Percentiles rank a stretch among this genome's conserved stretches.
These are phyloP conservation scores for Pichia sp. DNA, from an alignment of 1,139 yeast genomes.

Conservation along the genomic window DNA sequence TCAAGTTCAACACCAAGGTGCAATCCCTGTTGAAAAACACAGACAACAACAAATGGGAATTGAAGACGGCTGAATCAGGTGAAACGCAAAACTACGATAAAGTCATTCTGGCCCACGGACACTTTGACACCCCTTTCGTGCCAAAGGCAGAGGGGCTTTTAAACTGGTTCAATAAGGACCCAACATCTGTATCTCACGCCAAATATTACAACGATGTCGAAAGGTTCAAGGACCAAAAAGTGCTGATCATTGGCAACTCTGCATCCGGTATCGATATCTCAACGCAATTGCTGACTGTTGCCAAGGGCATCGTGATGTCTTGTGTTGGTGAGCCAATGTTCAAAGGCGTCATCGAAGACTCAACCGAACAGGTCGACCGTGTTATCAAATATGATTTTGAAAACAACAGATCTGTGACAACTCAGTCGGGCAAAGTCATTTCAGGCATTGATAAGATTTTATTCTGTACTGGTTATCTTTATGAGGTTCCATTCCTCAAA, in stretches of 20 bases:
- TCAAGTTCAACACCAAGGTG: constrained; percentile 31
- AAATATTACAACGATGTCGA: constrained; percentile 38
- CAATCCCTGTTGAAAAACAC: constrained; percentile 26
- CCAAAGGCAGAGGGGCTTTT: constrained; percentile 42
- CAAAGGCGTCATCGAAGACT: constrained; percentile 32
- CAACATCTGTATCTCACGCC: constrained; percentile 40
- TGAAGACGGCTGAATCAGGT: constrained; percentile 18
- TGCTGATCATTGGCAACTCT: constrained; percentile 45
- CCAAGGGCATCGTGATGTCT: constrained; percentile 40
- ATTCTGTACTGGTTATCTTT: constrained; percentile 49
- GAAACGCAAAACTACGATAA: constrained; percentile 36
- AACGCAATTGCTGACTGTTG: constrained; percentile 40
- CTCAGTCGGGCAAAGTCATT: constrained; percentile 32
- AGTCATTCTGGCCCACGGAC: constrained; percentile 47
- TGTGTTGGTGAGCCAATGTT: constrained; percentile 32
- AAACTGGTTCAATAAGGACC: constrained; percentile 36
- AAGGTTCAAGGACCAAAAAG: constrained; percentile 36
- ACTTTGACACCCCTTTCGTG: constrained; percentile 42
- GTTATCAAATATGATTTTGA: constrained; percentile 32
- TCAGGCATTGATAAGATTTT: constrained; percentile 38
- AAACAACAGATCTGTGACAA: constrained; percentile 31
- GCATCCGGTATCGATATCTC: constrained; percentile 49
- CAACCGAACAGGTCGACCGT: constrained; percentile 34
- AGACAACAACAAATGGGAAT: constrained; percentile 27
- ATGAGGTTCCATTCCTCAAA: constrained; percentile 41